A percentile compares a stretch with the other conserved stretches of the same genome.
These are phyloP conservation scores for Margaritispora aquatica DNA, from an alignment of 495 filamentous ascomycete genomes.

Conservation along the genomic window DNA sequence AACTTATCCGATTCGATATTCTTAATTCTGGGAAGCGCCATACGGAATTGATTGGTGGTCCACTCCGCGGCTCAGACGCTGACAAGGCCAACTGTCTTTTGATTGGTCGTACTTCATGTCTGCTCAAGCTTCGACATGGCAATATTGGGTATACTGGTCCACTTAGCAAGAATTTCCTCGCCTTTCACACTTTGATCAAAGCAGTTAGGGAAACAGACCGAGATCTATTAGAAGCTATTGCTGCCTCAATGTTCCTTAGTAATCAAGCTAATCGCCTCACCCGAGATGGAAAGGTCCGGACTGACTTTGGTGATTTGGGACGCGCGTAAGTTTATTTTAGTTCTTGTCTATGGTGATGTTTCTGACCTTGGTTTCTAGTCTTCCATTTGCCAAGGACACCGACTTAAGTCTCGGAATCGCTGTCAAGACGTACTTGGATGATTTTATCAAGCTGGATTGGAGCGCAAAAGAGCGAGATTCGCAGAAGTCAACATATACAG, in stretches of 20 bases:
- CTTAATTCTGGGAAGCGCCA: constrained; percentile 59
- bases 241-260: constrained; percentile 72
- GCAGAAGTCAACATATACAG: constrained; percentile 45
- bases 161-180: constrained; percentile 80
- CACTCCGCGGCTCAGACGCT: constrained; percentile 39
- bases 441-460: constrained; percentile 56
- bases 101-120: constrained; percentile 54
- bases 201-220: constrained; percentile 71
- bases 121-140: constrained; percentile 76
- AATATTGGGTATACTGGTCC: constrained; percentile 91
- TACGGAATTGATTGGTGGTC: constrained; percentile 42
- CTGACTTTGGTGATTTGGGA: constrained; percentile 64
- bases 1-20: constrained; percentile 69
- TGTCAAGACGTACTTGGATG: constrained; percentile 89
- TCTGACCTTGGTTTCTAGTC: constrained; percentile 34
- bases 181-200: constrained; percentile 76
- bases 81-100: constrained; percentile 21
- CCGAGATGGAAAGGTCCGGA: constrained; percentile 35
- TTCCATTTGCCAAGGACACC: constrained; percentile 80
- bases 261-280: constrained; percentile 58
- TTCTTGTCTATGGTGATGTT: neutral
- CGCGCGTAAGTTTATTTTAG: constrained; percentile 51
- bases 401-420: constrained; percentile 85
- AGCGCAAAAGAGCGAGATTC: constrained; percentile 54
- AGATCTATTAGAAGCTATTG: constrained; percentile 74